phyloP scores from a whole-genome alignment of 192 early-diverging fungal species.

The Linnemannia elongata region DNA sequence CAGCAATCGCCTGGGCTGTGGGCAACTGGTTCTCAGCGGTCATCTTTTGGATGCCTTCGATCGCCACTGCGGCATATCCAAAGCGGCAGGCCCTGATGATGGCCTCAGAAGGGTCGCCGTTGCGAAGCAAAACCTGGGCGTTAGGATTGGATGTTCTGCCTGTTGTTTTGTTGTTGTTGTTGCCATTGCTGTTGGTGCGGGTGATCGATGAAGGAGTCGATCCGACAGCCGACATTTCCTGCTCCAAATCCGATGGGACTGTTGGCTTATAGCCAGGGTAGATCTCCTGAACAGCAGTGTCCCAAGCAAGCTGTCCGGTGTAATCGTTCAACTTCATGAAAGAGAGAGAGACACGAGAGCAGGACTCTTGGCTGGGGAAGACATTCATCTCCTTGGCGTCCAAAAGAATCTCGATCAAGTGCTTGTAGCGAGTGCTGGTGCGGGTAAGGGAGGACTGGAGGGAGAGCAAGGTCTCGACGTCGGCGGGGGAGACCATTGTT shows the following conservation, averaged over 20 bases:
- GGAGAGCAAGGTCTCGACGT: slow-evolving; percentile 36
- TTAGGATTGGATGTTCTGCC: background rate
- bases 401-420: slow-evolving; percentile 49
- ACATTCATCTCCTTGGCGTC: slow-evolving; percentile 56
- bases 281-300: slow-evolving; percentile 55
- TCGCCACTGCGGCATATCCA: slow-evolving; percentile 32
- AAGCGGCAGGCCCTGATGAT: slow-evolving; percentile 48
- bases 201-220: background rate
- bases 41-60: slow-evolving; percentile 43
- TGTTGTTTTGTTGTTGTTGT: background rate
- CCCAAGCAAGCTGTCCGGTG: slow-evolving; percentile 54
- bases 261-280: slow-evolving; percentile 42
- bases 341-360: slow-evolving; percentile 40
- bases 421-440: slow-evolving; percentile 38
- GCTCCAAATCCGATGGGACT: slow-evolving; percentile 13
- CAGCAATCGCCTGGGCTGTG: slow-evolving; percentile 46
- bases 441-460: slow-evolving; percentile 36
- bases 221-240: background rate
- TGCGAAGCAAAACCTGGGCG: slow-evolving; percentile 25
- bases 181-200: slow-evolving; percentile 5
- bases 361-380: slow-evolving; percentile 43
- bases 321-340: slow-evolving; percentile 45
- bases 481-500: slow-evolving; percentile 14
- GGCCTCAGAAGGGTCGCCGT: slow-evolving; percentile 44
- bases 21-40: slow-evolving; percentile 36